Evolutionary conservation across 768 basidiomycete species (phyloP).

Genomic region (Rhizopogon rudus): DNA sequence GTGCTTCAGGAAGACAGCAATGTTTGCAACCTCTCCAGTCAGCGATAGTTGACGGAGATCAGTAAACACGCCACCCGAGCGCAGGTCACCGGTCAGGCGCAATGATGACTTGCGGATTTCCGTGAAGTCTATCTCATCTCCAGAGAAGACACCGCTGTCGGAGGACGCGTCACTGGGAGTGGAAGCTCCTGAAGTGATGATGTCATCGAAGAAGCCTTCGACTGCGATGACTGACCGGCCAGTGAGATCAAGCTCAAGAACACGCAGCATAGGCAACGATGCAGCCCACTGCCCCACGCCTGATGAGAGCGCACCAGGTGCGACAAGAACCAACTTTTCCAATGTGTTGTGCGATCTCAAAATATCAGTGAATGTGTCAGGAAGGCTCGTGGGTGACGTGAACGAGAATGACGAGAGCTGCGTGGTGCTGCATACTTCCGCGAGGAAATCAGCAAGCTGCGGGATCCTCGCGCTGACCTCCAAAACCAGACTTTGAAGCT

Average conservation of each 20-base stretch:
- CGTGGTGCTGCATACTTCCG: conserved; percentile 57
- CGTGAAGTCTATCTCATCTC: conserved; percentile 72
- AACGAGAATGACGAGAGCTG: conserved; percentile 66
- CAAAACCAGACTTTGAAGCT: conserved; percentile 53
- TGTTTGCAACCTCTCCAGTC: conserved; percentile 65
- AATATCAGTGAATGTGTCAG: conserved; percentile 66
- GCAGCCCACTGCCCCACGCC: conserved; percentile 73
- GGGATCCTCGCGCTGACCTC: conserved; percentile 56
- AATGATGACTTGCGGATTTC: conserved; percentile 68
- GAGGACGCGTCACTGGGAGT: conserved; percentile 68
- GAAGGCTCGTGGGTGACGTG: conserved; percentile 62
- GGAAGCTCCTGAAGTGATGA: conserved; percentile 61
- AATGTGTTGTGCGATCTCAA: conserved; percentile 53
- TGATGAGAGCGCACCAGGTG: conserved; percentile 70
- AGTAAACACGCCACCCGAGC: conserved; percentile 51
- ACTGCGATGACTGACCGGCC: conserved; percentile 63
- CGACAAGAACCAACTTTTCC: conserved; percentile 60
- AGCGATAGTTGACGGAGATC: conserved; percentile 58
- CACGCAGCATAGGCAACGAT: conserved; percentile 54
- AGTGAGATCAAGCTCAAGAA: conserved; percentile 66
- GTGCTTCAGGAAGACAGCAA: conserved; percentile 68
- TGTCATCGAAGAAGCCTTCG: conserved; percentile 77
- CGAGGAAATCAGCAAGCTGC: conserved; percentile 58
- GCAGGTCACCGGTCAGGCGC: conserved; percentile 57
- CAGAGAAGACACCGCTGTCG: conserved; percentile 76